Conservation (phyloP, 192 early-diverging fungal species). For the Backusella liffmaniae region DNA sequence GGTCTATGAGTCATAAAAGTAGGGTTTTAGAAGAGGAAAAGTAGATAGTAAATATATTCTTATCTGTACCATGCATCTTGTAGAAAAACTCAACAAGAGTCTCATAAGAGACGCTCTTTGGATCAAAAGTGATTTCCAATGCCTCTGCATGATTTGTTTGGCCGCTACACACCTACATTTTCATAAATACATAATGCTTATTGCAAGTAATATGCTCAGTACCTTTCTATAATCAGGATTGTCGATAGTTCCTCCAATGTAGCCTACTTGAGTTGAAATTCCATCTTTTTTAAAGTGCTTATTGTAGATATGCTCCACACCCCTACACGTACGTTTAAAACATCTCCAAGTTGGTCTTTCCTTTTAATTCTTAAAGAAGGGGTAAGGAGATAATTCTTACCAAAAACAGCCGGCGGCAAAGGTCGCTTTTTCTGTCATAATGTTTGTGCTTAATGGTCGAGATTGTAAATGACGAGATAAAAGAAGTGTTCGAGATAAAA, state of each 20-base stretch:
- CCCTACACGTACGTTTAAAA: slow-evolving; percentile 34
- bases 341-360: neutral
- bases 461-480: neutral
- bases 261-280: slow-evolving; percentile 52
- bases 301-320: slow-evolving; percentile 54
- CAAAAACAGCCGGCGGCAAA: slow-evolving; percentile 97
- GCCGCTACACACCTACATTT: slow-evolving; percentile 64
- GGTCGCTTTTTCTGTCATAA: slow-evolving; percentile 54
- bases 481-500: slow-evolving; percentile 11
- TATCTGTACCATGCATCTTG: slow-evolving; percentile 54
- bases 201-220: neutral
- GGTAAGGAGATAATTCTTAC: slow-evolving; percentile 33
- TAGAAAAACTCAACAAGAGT: slow-evolving; percentile 82
- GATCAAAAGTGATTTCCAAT: slow-evolving; percentile 74
- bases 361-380: neutral
- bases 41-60: neutral
- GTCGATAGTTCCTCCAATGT: slow-evolving; percentile 46
- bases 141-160: slow-evolving; percentile 83
- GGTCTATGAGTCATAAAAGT: slow-evolving; percentile 48
- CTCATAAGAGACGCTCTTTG: slow-evolving; percentile 68
- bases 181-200: neutral
- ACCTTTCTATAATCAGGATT: slow-evolving; percentile 53
- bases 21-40: neutral
- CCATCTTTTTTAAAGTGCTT: slow-evolving; percentile 48
- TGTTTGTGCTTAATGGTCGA: neutral